phyloP scores from a whole-genome alignment of 1,139 yeast genomes.

The Taphrina flavorubra region DNA sequence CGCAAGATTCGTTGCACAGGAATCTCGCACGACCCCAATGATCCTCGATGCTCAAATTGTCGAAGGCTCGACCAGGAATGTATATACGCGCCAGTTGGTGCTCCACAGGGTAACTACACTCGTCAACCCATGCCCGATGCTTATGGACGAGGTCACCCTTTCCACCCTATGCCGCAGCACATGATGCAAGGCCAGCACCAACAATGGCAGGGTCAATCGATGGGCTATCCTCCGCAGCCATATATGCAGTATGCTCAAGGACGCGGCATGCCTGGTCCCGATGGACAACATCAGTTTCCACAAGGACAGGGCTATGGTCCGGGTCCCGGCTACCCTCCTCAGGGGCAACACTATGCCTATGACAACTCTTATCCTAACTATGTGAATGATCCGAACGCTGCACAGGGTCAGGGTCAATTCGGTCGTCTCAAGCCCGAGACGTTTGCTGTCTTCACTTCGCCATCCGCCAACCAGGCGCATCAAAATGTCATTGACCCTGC shows the following conservation, averaged over 20 bases:
- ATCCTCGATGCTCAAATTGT: constrained; percentile 38
- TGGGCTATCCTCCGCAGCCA: constrained; percentile 27
- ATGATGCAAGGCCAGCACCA: constrained; percentile 23
- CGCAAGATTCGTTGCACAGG: constrained; percentile 43
- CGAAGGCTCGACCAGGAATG: constrained; percentile 39
- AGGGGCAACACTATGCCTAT: constrained; percentile 20
- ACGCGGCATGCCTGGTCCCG: constrained; percentile 24
- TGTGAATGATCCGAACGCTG: constrained; percentile 28
- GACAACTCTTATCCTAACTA: constrained; percentile 29
- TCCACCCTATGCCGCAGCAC: constrained; percentile 30
- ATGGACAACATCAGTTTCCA: constrained; percentile 20
- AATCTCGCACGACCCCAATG: constrained; percentile 35
- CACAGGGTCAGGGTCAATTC: constrained; percentile 21
- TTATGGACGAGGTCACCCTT: constrained; percentile 27
- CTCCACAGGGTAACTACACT: constrained; percentile 30
- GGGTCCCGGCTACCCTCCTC: constrained; percentile 23
- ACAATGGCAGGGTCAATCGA: constrained; percentile 17
- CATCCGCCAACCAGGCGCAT: constrained; percentile 2
- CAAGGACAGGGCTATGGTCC: constrained; percentile 18
- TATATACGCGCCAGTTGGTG: constrained; percentile 39
- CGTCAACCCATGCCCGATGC: constrained; percentile 34
- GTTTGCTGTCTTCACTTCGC: constrained; percentile 22
- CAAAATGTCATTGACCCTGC: constrained; percentile 10
- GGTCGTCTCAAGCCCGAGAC: constrained; percentile 33
- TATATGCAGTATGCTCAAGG: constrained; percentile 26